Percentiles rank a stretch among this genome's conserved stretches.
These are phyloP conservation scores for Lophium mytilinum DNA, from an alignment of 495 filamentous ascomycete genomes.

Conservation along the genomic window DNA sequence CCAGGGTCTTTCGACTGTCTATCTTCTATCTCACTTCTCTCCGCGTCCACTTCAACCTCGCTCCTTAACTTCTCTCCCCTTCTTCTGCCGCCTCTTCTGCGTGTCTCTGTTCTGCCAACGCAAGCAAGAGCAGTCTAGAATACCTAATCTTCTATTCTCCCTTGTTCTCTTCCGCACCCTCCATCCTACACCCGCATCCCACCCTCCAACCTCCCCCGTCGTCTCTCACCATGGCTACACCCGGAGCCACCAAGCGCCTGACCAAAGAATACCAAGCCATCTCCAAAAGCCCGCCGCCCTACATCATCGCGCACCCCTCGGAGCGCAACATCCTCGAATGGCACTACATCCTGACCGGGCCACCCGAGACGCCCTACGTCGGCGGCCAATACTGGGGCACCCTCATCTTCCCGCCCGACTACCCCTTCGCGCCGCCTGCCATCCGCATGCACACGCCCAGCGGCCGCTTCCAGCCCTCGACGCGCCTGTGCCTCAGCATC, in stretches of 20 bases:
- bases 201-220: background rate
- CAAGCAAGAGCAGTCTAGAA: no score
- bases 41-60: no score
- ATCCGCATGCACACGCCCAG: conserved; percentile 98
- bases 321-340: conserved; percentile 96
- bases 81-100: no score
- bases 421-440: conserved; percentile 92
- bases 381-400: conserved; percentile 98
- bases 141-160: background rate
- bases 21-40: no score
- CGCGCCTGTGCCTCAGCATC: conserved; percentile 88
- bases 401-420: conserved; percentile 87
- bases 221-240: conserved; percentile 28
- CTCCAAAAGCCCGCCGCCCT: conserved; percentile 83
- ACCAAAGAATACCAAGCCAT: conserved; percentile 92
- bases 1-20: no score
- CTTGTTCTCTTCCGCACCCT: background rate
- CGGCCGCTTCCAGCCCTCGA: conserved; percentile 87
- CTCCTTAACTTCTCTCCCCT: no score
- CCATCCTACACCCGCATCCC: background rate
- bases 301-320: conserved; percentile 87
- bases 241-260: conserved; percentile 44
- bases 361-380: conserved; percentile 89
- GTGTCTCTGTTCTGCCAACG: no score
- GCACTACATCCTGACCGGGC: conserved; percentile 97